Conservation (phyloP, 495 filamentous ascomycete genomes). For the Lasiosphaeriaceae sp. region DNA sequence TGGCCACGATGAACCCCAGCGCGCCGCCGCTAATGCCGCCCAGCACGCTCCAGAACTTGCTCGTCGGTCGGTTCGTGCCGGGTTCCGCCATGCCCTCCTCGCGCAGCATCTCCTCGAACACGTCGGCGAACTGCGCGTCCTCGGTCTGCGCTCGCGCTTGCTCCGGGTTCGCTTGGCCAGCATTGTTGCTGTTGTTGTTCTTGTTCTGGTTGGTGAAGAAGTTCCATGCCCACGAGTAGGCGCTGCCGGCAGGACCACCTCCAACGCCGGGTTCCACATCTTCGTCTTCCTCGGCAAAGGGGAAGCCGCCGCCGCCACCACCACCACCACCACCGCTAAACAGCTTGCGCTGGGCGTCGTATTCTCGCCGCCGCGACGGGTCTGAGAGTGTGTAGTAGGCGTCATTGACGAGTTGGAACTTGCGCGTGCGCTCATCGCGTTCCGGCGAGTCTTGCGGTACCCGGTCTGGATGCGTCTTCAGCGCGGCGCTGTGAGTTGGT, state of each 20-base stretch:
- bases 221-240: constrained; percentile 49
- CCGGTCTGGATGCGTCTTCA: constrained; percentile 92
- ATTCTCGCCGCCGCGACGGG: constrained; percentile 72
- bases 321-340: constrained; percentile 20
- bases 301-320: constrained; percentile 32
- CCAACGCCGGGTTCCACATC: constrained; percentile 41
- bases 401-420: constrained; percentile 96
- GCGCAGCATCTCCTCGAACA: constrained; percentile 97
- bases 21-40: constrained; percentile 85
- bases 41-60: constrained; percentile 80
- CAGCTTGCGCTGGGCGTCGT: constrained; percentile 66
- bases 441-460: constrained; percentile 83
- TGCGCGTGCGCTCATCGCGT: constrained; percentile 72
- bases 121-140: constrained; percentile 78
- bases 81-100: constrained; percentile 73
- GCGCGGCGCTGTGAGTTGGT: constrained; percentile 62
- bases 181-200: not conserved
- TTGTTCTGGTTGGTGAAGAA: constrained; percentile 38
- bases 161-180: not conserved
- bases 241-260: constrained; percentile 30
- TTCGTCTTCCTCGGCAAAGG: constrained; percentile 56
- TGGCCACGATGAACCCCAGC: constrained; percentile 91
- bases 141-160: constrained; percentile 41
- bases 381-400: constrained; percentile 96
- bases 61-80: constrained; percentile 50